A percentile compares a stretch with the other conserved stretches of the same genome.
Evolutionary conservation across 2,329 filamentous ascomycete species (phyloP).

Genomic region (Xylaria sp.): DNA sequence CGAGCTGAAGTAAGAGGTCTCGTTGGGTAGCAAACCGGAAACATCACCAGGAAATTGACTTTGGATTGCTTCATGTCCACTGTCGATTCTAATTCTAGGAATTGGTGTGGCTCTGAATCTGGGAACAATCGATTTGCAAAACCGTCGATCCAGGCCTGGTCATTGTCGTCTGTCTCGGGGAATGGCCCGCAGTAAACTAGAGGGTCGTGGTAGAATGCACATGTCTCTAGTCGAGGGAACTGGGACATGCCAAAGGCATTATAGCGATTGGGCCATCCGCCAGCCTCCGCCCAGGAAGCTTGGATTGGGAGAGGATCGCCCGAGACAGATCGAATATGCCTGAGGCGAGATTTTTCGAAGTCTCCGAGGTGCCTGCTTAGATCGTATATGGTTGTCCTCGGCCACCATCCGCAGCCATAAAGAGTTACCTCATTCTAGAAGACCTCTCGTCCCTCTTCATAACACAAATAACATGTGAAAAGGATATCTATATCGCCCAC

Average conservation of each 20-base stretch:
- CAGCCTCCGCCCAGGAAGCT: too few species aligned
- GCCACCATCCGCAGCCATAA: not conserved
- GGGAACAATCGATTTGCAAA: not conserved
- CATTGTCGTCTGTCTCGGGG: too few species aligned
- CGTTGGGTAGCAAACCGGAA: too few species aligned
- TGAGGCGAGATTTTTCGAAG: not conserved
- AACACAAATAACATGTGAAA: not conserved
- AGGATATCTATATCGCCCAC: not conserved
- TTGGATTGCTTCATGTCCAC: not conserved
- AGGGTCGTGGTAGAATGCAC: not conserved
- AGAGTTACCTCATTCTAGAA: not conserved
- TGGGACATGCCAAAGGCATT: not conserved
- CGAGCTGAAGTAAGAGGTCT: too few species aligned
- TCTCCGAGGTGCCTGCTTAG: not conserved
- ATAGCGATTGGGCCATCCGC: too few species aligned
- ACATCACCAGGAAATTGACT: not conserved
- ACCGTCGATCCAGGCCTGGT: not conserved
- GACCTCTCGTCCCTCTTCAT: not conserved
- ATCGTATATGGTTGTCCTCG: not conserved
- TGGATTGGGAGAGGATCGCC: too few species aligned
- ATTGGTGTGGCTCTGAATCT: not conserved
- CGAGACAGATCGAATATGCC: not conserved
- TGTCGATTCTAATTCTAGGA: not conserved
- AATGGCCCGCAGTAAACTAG: not conserved
- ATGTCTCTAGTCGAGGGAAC: not conserved